Base-by-base conservation (phyloP, 805 yeast species). In the Suhomyces sp. region DNA sequence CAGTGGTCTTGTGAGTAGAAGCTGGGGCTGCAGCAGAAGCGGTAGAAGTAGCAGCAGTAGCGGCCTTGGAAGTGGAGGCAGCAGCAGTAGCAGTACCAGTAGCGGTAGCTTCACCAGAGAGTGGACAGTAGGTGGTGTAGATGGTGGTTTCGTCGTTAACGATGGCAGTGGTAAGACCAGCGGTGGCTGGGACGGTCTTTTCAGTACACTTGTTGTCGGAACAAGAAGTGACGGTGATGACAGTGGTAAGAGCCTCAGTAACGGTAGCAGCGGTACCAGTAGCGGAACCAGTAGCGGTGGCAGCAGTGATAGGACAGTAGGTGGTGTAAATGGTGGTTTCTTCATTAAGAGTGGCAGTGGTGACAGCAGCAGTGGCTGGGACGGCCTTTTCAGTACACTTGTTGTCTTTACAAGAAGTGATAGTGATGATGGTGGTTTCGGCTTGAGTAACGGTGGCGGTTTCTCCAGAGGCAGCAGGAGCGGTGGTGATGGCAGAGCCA, bases 61-160 rank as follows among this genome's bases (percentile, higher is more conserved):
- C 23, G 36, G 60, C 45, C 15, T 10, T 10, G 5, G 42, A 10
- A 6, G 42, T 17, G 19, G 13, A 4, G 45, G 58, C 46, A 17
- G 41, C 38, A 36, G 49, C 49, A 49, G 54, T 41, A 17, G 52
- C 49, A 31, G 54, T 45, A 47, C 23, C 54, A 23, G 51, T 54
- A 19, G 15, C 45, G 26, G 56, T 42, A 24, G 49, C 31, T 17
- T 44, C 26, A 8, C 51, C 31, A 24, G 61, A 52, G 7, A 58
- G 46, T 51, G 74, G 74, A 58, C 75, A 70, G 65, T 65, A 70
- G 27, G 80, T 74, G 53, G 80, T 72, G 67, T 70, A 79, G 41
- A 70, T 66, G 22, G 77, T 72, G 47, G 57, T 66, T 22, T 62
- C 62, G 31, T 73, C 79, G 50, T 66, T 57, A 27, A 67, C 64